phyloP scores from a whole-genome alignment of 2,329 filamentous ascomycete species.

The Chrysoporthe austroafricana region DNA sequence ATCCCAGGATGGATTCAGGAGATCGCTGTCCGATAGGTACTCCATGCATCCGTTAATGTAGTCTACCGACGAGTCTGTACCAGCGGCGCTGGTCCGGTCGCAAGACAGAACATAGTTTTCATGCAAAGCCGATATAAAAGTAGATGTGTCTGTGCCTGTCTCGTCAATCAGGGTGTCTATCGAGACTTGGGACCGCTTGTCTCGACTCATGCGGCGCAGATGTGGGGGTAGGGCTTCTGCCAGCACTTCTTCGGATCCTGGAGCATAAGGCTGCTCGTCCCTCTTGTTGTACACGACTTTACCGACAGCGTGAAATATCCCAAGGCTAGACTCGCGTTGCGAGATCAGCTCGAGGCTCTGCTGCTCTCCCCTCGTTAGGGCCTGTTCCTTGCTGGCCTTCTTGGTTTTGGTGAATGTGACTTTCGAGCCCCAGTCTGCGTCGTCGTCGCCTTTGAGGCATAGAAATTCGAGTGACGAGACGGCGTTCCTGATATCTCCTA shows the following conservation, averaged over 20 bases:
- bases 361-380: constrained; percentile 75
- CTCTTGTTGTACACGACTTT: constrained; percentile 98
- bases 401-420: constrained; percentile 72
- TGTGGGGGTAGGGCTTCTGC: constrained; percentile 63
- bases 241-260: constrained; percentile 42
- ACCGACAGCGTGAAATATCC: constrained; percentile 94
- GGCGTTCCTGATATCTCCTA: constrained; percentile 92
- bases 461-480: constrained; percentile 91
- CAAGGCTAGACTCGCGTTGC: constrained; percentile 85
- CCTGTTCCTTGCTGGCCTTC: constrained; percentile 58
- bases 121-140: constrained; percentile 86
- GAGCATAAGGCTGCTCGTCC: constrained; percentile 54
- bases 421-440: constrained; percentile 74
- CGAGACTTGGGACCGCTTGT: constrained; percentile 66
- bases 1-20: constrained; percentile 76
- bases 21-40: constrained; percentile 82
- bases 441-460: constrained; percentile 78
- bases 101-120: constrained; percentile 94
- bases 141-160: constrained; percentile 87
- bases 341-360: constrained; percentile 81
- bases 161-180: constrained; percentile 86
- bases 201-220: constrained; percentile 60
- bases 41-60: constrained; percentile 85
- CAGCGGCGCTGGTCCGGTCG: constrained; percentile 55
- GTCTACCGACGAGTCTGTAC: constrained; percentile 68